Percentiles rank a stretch among this genome's conserved stretches.
phyloP scores from a whole-genome alignment of 139 green algal species.

The Trebouxia sp. region DNA sequence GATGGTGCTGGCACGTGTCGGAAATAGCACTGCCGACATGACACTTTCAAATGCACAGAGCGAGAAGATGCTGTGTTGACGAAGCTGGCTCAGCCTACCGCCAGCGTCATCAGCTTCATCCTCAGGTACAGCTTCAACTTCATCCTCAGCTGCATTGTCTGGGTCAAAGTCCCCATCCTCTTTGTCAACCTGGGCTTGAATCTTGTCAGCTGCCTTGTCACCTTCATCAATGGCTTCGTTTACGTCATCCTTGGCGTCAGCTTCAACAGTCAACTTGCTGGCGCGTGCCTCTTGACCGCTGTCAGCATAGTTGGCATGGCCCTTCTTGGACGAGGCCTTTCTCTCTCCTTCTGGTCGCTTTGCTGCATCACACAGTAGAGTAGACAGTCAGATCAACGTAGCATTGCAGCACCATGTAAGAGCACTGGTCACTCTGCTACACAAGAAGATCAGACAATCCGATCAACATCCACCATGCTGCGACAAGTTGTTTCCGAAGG shows the following conservation, averaged over 20 bases:
- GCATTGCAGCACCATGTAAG: too few relatives aligned
- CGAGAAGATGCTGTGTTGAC: too few relatives aligned
- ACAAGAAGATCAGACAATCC: not conserved
- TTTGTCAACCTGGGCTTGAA: not conserved
- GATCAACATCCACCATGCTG: too few relatives aligned
- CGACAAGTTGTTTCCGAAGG: too few relatives aligned
- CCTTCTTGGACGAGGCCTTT: conserved; percentile 13
- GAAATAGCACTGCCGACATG: too few relatives aligned
- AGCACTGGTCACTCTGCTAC: too few relatives aligned
- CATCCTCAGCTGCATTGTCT: conserved; percentile 19
- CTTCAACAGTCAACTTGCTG: conserved; percentile 4
- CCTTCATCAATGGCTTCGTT: not conserved
- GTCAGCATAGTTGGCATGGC: not conserved
- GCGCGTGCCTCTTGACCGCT: not conserved
- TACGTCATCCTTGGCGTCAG: not conserved
- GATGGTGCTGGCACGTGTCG: too few relatives aligned
- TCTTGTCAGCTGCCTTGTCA: conserved; percentile 12
- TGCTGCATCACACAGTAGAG: not conserved
- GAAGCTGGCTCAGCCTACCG: too few relatives aligned
- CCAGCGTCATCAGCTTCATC: conserved; percentile 21
- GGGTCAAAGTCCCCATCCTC: conserved; percentile 19
- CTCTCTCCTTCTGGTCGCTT: not conserved
- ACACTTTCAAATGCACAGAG: too few relatives aligned
- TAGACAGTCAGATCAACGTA: not conserved
- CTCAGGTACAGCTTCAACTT: not conserved